These are phyloP conservation scores for Fusarium lateritium DNA, from an alignment of 2,329 filamentous ascomycete species.

Conservation along the genomic window DNA sequence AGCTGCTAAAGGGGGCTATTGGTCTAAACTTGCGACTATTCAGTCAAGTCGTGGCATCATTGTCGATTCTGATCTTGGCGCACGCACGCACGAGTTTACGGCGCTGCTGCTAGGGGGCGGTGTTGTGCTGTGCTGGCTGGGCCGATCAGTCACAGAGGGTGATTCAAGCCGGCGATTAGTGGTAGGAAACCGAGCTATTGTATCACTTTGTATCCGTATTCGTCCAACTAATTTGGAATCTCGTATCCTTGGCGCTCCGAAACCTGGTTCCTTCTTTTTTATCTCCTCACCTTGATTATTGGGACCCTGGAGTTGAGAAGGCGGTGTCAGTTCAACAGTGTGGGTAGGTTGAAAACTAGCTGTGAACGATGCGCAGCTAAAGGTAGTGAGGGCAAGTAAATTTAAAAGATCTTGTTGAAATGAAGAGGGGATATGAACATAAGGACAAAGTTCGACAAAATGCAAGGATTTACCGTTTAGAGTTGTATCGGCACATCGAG, in stretches of 20 bases:
- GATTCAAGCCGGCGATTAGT: slow-evolving; percentile 29
- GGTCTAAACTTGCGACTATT: slow-evolving; percentile 30
- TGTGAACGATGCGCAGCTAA: background rate
- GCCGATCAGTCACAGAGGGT: slow-evolving; percentile 31
- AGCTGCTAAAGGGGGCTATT: slow-evolving; percentile 15
- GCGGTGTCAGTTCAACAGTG: slow-evolving; percentile 23
- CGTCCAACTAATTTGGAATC: slow-evolving; percentile 11
- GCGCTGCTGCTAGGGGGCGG: slow-evolving; percentile 40
- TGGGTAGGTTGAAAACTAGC: slow-evolving; percentile 16
- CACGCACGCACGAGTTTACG: slow-evolving; percentile 29
- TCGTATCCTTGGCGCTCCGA: slow-evolving; percentile 13
- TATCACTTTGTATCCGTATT: slow-evolving; percentile 20
- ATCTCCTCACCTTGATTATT: slow-evolving; percentile 4
- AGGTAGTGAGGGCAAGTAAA: background rate
- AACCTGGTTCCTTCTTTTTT: slow-evolving; percentile 22
- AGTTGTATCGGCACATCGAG: slow-evolving; percentile 44
- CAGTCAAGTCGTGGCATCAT: slow-evolving; percentile 45
- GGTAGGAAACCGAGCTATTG: slow-evolving; percentile 32
- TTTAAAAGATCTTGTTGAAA: slow-evolving; percentile 2
- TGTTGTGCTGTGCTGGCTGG: slow-evolving; percentile 30
- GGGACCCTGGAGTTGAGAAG: slow-evolving; percentile 10
- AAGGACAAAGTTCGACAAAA: slow-evolving; percentile 28
- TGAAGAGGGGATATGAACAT: slow-evolving; percentile 13
- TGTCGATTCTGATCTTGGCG: slow-evolving; percentile 44
- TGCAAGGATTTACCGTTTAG: slow-evolving; percentile 30